Evolutionary conservation across 139 green algal species (phyloP).

Genomic region (Picochlorum sp.): DNA sequence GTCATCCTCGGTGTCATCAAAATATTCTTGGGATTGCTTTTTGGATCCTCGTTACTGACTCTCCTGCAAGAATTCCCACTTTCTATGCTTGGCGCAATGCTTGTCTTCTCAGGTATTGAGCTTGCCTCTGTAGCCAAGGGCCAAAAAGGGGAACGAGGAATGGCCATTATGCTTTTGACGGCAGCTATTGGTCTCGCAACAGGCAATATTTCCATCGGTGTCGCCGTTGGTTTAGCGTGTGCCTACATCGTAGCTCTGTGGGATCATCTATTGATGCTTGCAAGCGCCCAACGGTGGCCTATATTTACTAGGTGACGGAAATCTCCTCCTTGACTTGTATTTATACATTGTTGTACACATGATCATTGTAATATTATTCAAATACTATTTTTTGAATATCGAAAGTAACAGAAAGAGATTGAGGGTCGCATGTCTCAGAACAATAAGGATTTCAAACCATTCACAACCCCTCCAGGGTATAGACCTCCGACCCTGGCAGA

Average conservation of each 20-base stretch:
- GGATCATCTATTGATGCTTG: background rate
- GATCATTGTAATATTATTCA: too few relatives aligned
- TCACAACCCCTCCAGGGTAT: background rate
- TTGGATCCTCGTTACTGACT: conserved; percentile 48
- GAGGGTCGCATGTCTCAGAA: too few relatives aligned
- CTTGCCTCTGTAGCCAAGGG: conserved; percentile 35
- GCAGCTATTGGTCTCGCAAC: conserved; percentile 43
- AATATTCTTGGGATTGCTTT: conserved; percentile 47
- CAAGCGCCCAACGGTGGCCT: too few relatives aligned
- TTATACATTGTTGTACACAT: too few relatives aligned
- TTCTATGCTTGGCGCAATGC: conserved; percentile 49
- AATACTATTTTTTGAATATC: too few relatives aligned
- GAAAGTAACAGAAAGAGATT: too few relatives aligned
- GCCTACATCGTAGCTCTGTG: background rate
- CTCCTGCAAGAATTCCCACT: conserved; percentile 54
- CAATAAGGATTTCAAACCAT: background rate
- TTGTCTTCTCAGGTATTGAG: conserved; percentile 52
- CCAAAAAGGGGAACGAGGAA: conserved; percentile 28
- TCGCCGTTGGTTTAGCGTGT: conserved; percentile 32
- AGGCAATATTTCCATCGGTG: conserved; percentile 47
- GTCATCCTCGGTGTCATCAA: conserved; percentile 66
- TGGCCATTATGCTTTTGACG: conserved; percentile 55
- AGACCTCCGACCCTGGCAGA: background rate
- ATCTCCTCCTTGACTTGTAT: too few relatives aligned
- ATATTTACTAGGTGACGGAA: too few relatives aligned